These are phyloP conservation scores for Camelina neglecta DNA, from an alignment of 345 rosid genomes.

Conservation along the genomic window DNA sequence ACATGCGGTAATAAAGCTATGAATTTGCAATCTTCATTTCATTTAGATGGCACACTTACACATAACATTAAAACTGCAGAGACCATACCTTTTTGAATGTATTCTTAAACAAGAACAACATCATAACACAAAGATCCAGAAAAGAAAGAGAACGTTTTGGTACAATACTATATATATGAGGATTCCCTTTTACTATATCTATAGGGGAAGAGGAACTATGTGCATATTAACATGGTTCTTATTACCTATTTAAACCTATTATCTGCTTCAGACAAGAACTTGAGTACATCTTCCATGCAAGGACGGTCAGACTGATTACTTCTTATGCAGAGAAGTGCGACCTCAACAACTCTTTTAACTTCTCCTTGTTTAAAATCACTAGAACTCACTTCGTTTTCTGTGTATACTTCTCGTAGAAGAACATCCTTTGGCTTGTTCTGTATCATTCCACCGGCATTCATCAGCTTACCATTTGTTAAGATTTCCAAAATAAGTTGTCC, in stretches of 20 bases:
- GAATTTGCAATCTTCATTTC: no score
- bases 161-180: slow-evolving; percentile 8
- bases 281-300: slow-evolving; percentile 66
- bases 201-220: slow-evolving; percentile 13
- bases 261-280: slow-evolving; percentile 57
- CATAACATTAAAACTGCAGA: no score
- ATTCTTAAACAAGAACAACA: slow-evolving; percentile 20
- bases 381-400: slow-evolving; percentile 54
- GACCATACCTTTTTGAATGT: background rate
- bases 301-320: slow-evolving; percentile 61
- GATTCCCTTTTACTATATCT: background rate
- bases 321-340: slow-evolving; percentile 74
- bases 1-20: no score
- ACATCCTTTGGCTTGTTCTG: slow-evolving; percentile 65
- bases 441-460: slow-evolving; percentile 49
- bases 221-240: slow-evolving; percentile 14
- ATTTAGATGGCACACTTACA: no score
- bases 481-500: slow-evolving; percentile 80
- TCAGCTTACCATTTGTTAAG: slow-evolving; percentile 67
- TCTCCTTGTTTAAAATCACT: slow-evolving; percentile 51
- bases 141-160: background rate
- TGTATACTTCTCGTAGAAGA: slow-evolving; percentile 59
- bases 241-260: slow-evolving; percentile 20
- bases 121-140: background rate
- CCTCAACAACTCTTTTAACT: slow-evolving; percentile 61